phyloP scores from a whole-genome alignment of 345 rosid genomes.

The Psidium friedrichsthalianum region DNA sequence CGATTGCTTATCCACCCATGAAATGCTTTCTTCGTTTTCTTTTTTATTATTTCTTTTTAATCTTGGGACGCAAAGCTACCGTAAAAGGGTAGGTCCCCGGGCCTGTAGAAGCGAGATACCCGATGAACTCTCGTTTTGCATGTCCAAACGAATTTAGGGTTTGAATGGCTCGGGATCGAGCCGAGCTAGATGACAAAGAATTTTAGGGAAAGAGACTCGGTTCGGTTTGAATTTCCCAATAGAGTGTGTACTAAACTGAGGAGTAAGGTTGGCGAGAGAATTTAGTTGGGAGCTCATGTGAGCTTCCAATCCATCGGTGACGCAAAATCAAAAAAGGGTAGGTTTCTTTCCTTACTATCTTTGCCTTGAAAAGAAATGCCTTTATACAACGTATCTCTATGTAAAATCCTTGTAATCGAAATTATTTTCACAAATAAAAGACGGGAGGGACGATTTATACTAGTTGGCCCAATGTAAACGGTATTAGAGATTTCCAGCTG shows the following conservation, averaged over 20 bases:
- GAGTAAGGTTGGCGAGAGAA: not conserved
- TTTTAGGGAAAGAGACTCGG: not conserved
- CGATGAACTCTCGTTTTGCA: not conserved
- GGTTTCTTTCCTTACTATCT: not conserved
- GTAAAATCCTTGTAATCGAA: no score
- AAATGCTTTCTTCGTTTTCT: not conserved
- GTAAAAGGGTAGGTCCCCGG: not conserved
- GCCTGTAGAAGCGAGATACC: not conserved
- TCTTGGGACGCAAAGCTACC: not conserved
- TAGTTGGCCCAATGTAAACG: not conserved
- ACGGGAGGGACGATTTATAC: not conserved
- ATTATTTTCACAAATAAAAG: no score
- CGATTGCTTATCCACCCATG: not conserved
- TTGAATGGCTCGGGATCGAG: not conserved
- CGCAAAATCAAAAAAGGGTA: not conserved
- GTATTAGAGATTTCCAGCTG: not conserved
- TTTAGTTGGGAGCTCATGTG: not conserved
- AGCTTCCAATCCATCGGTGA: not conserved
- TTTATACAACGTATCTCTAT: no score
- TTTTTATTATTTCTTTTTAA: no score
- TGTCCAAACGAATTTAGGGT: not conserved
- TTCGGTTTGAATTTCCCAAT: not conserved
- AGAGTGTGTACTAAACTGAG: fast-evolving
- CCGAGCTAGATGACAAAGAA: not conserved
- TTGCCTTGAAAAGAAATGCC: not conserved